Percentiles rank a stretch among this genome's conserved stretches.
phyloP scores from a whole-genome alignment of 129 eudicot genomes.

The Centella asiatica region DNA sequence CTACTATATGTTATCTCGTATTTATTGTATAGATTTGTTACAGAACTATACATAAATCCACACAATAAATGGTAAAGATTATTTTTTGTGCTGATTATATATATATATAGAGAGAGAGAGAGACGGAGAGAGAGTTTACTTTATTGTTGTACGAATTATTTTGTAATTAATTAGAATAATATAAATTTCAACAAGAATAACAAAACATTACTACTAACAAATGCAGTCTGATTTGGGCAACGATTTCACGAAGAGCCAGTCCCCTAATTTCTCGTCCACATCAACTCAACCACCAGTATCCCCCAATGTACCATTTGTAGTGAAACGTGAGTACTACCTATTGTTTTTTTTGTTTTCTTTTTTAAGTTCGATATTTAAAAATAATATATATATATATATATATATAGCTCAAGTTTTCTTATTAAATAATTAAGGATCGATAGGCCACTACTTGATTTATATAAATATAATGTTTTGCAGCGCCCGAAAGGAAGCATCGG shows the following conservation, averaged over 20 bases:
- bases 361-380: too few species aligned
- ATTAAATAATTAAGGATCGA: too few species aligned
- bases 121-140: too few species aligned
- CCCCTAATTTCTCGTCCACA: conserved; percentile 49
- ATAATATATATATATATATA: too few species aligned
- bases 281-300: conserved; percentile 59
- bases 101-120: too few species aligned
- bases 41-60: too few species aligned
- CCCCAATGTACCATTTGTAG: conserved; percentile 76
- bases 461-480: conserved; percentile 24
- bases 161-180: not conserved
- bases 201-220: not conserved
- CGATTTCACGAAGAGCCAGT: conserved; percentile 52
- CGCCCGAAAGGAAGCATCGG: conserved; percentile 97
- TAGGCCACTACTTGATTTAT: too few species aligned
- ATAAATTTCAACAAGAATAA: not conserved
- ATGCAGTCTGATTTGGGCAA: conserved; percentile 30
- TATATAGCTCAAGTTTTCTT: too few species aligned
- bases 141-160: not conserved
- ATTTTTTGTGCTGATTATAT: too few species aligned
- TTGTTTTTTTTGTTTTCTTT: not conserved
- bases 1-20: too few species aligned
- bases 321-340: conserved; percentile 43
- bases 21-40: too few species aligned
- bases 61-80: too few species aligned